Base-by-base conservation (phyloP, 2,329 filamentous ascomycete genomes). In the Verticillium dahliae region DNA sequence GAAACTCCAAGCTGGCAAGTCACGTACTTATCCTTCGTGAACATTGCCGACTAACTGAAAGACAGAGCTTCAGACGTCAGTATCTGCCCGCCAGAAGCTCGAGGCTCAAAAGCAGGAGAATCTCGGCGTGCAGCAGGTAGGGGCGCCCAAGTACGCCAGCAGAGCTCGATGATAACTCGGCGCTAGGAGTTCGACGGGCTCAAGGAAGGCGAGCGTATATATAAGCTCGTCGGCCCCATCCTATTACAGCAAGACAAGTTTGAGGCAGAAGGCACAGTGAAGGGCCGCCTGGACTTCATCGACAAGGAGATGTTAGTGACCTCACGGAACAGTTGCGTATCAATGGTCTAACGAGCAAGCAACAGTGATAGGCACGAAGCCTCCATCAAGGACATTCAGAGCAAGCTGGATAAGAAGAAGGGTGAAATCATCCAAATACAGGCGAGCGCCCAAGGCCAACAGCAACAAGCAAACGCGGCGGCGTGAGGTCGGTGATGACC, bases 31-130 rank as follows among this genome's bases (percentile, higher is more conserved):
- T 52, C 9, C 18, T 22, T 18, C n/a, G 2, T 15, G 13, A n/a
- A 41, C 7, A 57, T 18, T 1, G 27, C 27, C 3, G 18, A 9
- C 60, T 13, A 35, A 18, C 2, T 37, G 2, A 11, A 18, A 33
- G 27, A 15, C 68, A 97, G 95, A 98, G 68, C 84, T 98, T 61
- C 90, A 92, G 74, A 84, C 81, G 54, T 80, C 86, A 18, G 86
- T 98, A 33, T 82, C 87, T 55, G 90, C 92, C 10, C 86, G 93
- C 65, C 93, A 99, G 78, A 96, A 90, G 76, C 86, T 99, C 6
- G 93, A 97, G 74, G 90, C 92, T 6, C 95, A 99, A 75, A 90
- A 90, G 74, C 91, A 97, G 72, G 95, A 99, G 75, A 99, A 98
- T 73, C 78, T 88, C 57, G 88, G 90, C 15, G 95, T 99, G 10